phyloP scores from a whole-genome alignment of 169 alveolate species.

The Eimeria necatrix region DNA sequence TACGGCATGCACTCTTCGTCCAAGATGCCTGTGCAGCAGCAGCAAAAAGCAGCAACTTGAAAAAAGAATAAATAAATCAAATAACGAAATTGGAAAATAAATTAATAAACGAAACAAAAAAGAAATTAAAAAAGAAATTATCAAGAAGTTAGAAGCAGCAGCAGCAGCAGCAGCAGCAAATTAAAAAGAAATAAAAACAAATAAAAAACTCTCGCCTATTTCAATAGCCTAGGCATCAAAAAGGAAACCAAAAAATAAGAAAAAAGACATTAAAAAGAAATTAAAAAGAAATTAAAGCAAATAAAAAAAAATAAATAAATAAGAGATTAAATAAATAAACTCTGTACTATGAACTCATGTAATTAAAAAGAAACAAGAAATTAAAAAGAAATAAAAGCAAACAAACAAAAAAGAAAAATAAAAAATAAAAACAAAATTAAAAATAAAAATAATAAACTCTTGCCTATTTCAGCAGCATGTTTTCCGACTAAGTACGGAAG shows the following conservation, averaged over 20 bases:
- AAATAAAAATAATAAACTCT: not conserved
- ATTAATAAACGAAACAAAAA: too few species aligned
- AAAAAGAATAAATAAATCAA: too few species aligned
- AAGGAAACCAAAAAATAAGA: too few species aligned
- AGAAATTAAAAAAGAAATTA: not conserved
- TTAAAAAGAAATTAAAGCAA: too few species aligned
- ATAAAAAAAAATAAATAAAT: too few species aligned
- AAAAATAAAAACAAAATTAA: too few species aligned
- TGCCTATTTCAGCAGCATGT: slow-evolving; percentile 84
- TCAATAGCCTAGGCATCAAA: too few species aligned
- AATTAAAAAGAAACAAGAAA: not conserved
- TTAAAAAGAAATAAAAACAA: not conserved
- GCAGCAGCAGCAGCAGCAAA: not conserved
- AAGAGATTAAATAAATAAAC: too few species aligned
- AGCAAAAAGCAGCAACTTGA: not conserved
- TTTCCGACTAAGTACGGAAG: slow-evolving; percentile 84
- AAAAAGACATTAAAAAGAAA: too few species aligned
- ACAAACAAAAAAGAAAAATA: not conserved
- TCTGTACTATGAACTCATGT: not conserved
- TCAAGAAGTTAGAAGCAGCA: not conserved
- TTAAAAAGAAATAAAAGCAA: not conserved
- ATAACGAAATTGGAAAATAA: too few species aligned
- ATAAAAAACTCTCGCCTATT: too few species aligned
- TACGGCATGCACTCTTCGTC: not conserved
- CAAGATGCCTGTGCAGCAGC: not conserved